Base-by-base conservation (phyloP, 2,329 filamentous ascomycete genomes). In the Microsporum ferrugineum region DNA sequence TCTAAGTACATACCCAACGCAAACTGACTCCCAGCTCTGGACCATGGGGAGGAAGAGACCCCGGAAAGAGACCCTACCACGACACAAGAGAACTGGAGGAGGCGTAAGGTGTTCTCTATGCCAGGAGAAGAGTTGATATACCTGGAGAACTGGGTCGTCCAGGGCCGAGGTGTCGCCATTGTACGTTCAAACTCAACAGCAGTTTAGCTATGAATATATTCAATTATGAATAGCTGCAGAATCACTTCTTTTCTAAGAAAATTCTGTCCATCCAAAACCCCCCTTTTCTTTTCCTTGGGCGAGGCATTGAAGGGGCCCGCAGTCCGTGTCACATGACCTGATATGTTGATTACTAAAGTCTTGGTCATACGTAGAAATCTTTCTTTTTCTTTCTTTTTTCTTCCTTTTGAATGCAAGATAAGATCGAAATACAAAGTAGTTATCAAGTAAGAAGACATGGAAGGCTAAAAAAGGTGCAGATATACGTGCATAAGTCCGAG, bases 101-200 rank as follows among this genome's bases (percentile, higher is more conserved):
- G 65, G 27, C 75, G 74, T 2, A 76, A 67, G 6, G 69, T 70
- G 63, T 74, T 75, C 58, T 77, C 75, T 41, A 76, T 68, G 3
- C 72, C 73, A 1, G 68, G 62, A 4, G 65, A 67, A 5, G 70
- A 67, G 41, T 68, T 69, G 57, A 70, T 66, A 64, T 73, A 75
- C 34, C 68, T 69, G 59, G 67, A 66, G 31, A 74, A 67, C 62
- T 73, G 68, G 12, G 17, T 36, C 39, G 49, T 43, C 39, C 34
- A 31, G 55, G 55, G 55, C 55, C 23, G 12, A 12, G 55, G 36
- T 1, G 23, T 43, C 34, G 17, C 55, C 55, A 57, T 57, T 12
- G 34, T 27, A 17, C 7, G 10, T 34, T 36, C 10, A 49, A 29
- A 29, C 45, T 49, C 23, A 12, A 8, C 45, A 31, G 3, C 27